Percentiles rank a stretch among this genome's conserved stretches.
These are phyloP conservation scores for Macroventuria anomochaeta DNA, from an alignment of 2,329 filamentous ascomycete genomes.

Conservation along the genomic window DNA sequence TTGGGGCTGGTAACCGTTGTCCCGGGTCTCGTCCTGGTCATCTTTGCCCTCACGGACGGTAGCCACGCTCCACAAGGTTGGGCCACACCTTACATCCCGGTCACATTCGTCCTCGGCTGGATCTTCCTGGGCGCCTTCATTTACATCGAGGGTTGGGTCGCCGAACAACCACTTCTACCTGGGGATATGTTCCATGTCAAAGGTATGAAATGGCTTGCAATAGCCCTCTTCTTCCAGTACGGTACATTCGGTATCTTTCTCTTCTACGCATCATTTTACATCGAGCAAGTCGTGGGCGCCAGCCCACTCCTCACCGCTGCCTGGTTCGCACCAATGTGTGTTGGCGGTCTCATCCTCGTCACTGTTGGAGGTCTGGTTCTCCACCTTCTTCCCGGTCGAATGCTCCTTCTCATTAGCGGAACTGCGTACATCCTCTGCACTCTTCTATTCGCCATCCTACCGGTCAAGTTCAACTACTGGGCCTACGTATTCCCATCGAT, in stretches of 20 bases:
- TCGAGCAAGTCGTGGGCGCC: slow-evolving; percentile 39
- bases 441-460: slow-evolving; percentile 46
- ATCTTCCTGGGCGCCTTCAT: slow-evolving; percentile 65
- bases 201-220: slow-evolving; percentile 62
- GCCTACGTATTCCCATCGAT: slow-evolving; percentile 51
- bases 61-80: slow-evolving; percentile 72
- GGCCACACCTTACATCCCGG: slow-evolving; percentile 74
- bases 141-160: slow-evolving; percentile 76
- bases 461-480: slow-evolving; percentile 45
- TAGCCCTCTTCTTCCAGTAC: slow-evolving; percentile 55
- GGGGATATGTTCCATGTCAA: slow-evolving; percentile 72
- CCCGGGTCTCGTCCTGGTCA: slow-evolving; percentile 69
- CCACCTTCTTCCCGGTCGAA: slow-evolving; percentile 44
- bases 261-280: slow-evolving; percentile 50
- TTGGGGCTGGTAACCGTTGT: slow-evolving; percentile 44
- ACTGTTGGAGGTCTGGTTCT: slow-evolving; percentile 44
- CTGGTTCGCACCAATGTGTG: slow-evolving; percentile 48
- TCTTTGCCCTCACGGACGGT: slow-evolving; percentile 77
- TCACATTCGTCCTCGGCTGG: slow-evolving; percentile 68
- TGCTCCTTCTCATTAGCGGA: slow-evolving; percentile 42
- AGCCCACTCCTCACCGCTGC: slow-evolving; percentile 41
- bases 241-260: slow-evolving; percentile 48
- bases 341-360: slow-evolving; percentile 45
- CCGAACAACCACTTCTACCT: slow-evolving; percentile 71
- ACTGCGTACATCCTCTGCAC: slow-evolving; percentile 38